Base-by-base conservation (phyloP, 345 rosid genomes). In the Anacardium occidentale region DNA sequence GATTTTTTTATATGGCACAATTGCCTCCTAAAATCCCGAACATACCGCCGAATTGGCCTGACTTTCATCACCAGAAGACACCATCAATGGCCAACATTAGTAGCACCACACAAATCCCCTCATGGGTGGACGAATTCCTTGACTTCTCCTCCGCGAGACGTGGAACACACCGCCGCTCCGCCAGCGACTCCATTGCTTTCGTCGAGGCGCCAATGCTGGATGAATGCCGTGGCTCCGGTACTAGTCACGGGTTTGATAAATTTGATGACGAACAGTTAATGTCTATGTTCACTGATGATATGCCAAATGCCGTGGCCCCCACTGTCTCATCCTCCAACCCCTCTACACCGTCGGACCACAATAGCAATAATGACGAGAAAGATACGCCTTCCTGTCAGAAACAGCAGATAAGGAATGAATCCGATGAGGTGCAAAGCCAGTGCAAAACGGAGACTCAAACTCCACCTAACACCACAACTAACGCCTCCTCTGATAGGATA, bases 21-120 rank as follows among this genome's bases (percentile, higher is more conserved):
- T 80, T 94, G 75, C 98, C 98, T 61, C 98, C 98, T 4, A 94
- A 94, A 80, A 86, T 91, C 84, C 98, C 96, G 4, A 89, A 78
- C 82, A 78, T 87, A 85, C 50, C 82, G 24, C 80, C 91, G 5
- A 81, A 79, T 79, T 93, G 98, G 98, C 87, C 92, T 5, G 96
- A 88, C 45, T 85, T 88, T 63, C 47, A 82, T 18, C 84, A 82
- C 67, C 89, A 86, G 62, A 85, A 75, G 40, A 37, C 83, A 26
- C 76, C 84, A 9, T 45, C 79, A 4, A 67, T 79, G 74, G 72
- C 76, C 24, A 57, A 26, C 48, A 9, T 65, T 53, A 42, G 60
- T 25, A 29, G 78, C 20, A 17, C 22, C 42, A 7, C 71, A 59
- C 82, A 85, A 69, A 80, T 79, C 84, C 85, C 91, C 1, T 89